phyloP scores from a whole-genome alignment of 345 rosid species.

The Fremontodendron californicum region DNA sequence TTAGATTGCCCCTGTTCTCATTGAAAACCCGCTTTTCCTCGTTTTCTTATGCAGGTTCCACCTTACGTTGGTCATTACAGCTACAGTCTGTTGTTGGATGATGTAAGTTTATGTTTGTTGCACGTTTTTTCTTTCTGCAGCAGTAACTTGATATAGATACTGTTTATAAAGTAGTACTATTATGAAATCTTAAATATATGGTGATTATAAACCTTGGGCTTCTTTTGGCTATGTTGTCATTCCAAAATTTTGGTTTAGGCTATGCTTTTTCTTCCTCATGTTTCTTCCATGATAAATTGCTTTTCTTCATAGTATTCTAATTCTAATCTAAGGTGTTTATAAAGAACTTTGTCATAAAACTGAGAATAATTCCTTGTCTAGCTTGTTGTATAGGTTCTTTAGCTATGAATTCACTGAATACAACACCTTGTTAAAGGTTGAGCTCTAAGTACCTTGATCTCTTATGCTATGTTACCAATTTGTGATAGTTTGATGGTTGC shows the following conservation, averaged over 20 bases:
- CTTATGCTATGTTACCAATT: neutral
- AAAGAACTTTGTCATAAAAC: neutral
- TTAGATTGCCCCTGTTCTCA: neutral
- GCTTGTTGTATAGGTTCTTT: neutral
- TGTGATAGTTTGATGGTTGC: neutral
- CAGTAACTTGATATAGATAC: neutral
- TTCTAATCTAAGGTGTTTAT: neutral
- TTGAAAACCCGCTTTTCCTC: conserved; percentile 4
- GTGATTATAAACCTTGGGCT: neutral
- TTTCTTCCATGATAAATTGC: neutral
- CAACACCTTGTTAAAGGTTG: neutral
- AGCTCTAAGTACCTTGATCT: neutral
- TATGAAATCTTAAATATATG: neutral
- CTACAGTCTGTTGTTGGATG: conserved; percentile 97
- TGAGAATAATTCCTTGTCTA: neutral
- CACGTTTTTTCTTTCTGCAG: neutral
- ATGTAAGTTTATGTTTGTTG: conserved; percentile 57
- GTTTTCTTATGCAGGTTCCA: conserved; percentile 56
- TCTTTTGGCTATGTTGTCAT: neutral
- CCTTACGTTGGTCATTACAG: conserved; percentile 84
- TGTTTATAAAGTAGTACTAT: too few species aligned
- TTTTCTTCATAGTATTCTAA: neutral
- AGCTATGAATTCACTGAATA: neutral
- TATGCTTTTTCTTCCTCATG: neutral
- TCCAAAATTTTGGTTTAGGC: neutral